Evolutionary conservation across 352 stramenopile species (phyloP).

Genomic region (Globisporangium acanthophoron): DNA sequence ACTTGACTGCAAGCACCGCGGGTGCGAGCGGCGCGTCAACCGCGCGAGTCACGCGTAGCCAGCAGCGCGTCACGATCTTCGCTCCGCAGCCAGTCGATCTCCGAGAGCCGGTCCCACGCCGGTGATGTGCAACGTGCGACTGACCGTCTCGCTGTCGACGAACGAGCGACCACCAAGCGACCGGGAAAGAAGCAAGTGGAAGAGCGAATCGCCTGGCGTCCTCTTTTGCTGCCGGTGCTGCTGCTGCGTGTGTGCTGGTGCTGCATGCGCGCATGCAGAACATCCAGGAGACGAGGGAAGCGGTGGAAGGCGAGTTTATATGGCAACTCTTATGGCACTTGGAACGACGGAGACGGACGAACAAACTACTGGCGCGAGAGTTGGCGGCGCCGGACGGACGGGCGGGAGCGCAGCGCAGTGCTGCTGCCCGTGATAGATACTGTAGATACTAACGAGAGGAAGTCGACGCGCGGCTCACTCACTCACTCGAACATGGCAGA

Average conservation of each 20-base stretch:
- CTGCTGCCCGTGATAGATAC: background rate
- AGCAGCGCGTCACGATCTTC: background rate
- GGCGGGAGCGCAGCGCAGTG: background rate
- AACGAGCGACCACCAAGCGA: background rate
- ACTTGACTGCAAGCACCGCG: background rate
- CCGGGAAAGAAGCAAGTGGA: background rate
- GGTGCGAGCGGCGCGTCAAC: background rate
- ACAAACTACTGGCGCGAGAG: background rate
- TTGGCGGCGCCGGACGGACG: background rate
- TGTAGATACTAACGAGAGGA: conserved; percentile 5
- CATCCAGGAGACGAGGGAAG: background rate
- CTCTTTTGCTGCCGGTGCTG: too few species aligned
- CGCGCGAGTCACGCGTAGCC: background rate
- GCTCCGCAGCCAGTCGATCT: background rate
- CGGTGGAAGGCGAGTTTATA: background rate
- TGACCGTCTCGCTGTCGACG: background rate
- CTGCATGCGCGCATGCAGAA: background rate
- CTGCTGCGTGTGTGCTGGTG: background rate
- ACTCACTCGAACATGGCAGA: conserved; percentile 74
- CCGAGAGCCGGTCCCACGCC: background rate
- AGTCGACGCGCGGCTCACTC: background rate
- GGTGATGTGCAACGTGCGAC: background rate
- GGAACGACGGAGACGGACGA: too few species aligned
- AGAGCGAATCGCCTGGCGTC: background rate
- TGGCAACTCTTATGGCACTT: background rate